Evolutionary conservation across 2,329 filamentous ascomycete species (phyloP), one percentile per base, ranked within the genome.

Genomic region (Cladosporium cucumerinum): DNA sequence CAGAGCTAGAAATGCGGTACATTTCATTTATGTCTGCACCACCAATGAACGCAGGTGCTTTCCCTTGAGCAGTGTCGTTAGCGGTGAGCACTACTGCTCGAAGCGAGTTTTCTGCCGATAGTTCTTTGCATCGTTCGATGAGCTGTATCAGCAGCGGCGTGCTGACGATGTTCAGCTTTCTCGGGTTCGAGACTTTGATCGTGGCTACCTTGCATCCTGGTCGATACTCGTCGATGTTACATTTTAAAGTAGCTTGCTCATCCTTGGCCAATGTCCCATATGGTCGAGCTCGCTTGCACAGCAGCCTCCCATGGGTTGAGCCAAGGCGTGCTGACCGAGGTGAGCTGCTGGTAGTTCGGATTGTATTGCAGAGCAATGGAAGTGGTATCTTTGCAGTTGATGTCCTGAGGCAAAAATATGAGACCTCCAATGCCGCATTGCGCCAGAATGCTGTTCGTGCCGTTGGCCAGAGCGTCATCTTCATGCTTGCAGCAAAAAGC

Each of bases 21-120:
- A 74, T 74, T 28, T 73, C 69, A 5, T 65, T 68, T 49, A 74
- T 74, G 57, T 74, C 72, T 18, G 72, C 72, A 25, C 73, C 73
- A 46, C 69, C 72, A 34, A 74, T 72, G 66, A 73, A 74, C 18
- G 71, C 68, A 0, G 71, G 66, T 5, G 66, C n/a, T 67, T 73
- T 74, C 48, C 67, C 67, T 34, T 39, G 46, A 11, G 68, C 63
- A 3, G 68, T 66, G 1, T 60, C 57, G 5, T 63, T 69, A 34
- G 71, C 71, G 2, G 71, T 71, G 14, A 74, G 69, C 43, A 74
- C 61, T 2, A 73, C 71, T 30, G 66, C 69, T 18, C 72, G 70
- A 7, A 74, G 68, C 3, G 63, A 49, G 16, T 57, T 18, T 23
- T 67, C 57, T 12, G 39, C 39, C 4, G 66, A 64, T 8, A 74